These are phyloP conservation scores for Pseudotsuga menziesii DNA, from an alignment of 75 land plant species.

Conservation along the genomic window DNA sequence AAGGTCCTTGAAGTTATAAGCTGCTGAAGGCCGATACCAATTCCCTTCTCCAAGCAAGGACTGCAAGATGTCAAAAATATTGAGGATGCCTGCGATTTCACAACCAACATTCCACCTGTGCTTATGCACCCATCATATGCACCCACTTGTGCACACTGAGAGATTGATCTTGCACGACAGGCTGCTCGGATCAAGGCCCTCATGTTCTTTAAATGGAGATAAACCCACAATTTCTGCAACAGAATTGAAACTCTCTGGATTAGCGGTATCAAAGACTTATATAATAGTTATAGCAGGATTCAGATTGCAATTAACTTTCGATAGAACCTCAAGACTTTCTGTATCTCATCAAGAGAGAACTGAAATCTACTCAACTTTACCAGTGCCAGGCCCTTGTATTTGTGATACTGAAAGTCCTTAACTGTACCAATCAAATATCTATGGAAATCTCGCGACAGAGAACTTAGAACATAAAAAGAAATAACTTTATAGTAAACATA, in stretches of 20 bases:
- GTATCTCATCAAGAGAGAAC: too few species aligned
- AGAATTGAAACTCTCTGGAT: neutral
- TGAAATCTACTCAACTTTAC: too few species aligned
- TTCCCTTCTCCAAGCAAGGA: neutral
- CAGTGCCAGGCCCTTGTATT: too few species aligned
- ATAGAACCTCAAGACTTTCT: too few species aligned
- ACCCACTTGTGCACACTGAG: neutral
- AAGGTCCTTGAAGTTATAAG: constrained; percentile 4
- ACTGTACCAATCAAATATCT: too few species aligned
- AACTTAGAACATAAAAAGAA: too few species aligned
- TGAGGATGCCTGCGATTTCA: neutral
- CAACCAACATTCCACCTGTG: neutral
- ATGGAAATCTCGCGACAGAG: too few species aligned
- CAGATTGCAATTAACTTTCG: too few species aligned
- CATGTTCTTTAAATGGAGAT: neutral
- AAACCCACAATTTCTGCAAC: neutral
- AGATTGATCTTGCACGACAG: neutral
- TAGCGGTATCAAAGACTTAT: neutral
- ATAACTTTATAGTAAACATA: too few species aligned
- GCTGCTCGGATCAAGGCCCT: constrained; percentile 2
- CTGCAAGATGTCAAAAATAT: neutral
- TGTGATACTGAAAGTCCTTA: too few species aligned
- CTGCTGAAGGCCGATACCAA: neutral
- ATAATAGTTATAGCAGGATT: too few species aligned
- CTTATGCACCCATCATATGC: constrained; percentile 10